Percentiles rank a stretch among this genome's conserved stretches.
Conservation (phyloP, 108 stramenopile genomes). For the Skeletonema menzelii region DNA sequence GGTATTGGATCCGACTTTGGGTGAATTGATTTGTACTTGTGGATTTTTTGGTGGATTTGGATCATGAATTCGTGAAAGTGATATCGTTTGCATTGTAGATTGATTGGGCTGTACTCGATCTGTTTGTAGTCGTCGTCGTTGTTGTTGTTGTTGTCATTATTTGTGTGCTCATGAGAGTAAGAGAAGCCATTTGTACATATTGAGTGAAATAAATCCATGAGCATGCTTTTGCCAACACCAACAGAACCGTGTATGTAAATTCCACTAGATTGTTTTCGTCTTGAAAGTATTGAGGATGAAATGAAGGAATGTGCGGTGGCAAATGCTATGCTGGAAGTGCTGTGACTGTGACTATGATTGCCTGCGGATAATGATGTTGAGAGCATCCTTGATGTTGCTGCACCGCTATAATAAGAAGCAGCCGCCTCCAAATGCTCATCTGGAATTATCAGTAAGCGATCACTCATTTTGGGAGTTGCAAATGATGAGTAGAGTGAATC, state of each 20-base stretch:
- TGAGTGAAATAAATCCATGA: conserved; percentile 12
- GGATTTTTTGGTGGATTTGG: conserved; percentile 45
- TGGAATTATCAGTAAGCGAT: background rate
- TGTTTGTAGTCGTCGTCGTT: background rate
- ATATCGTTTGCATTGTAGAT: conserved; percentile 2
- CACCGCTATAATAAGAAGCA: background rate
- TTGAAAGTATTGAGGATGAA: background rate
- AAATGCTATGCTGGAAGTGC: background rate
- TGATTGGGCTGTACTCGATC: background rate
- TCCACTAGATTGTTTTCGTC: background rate
- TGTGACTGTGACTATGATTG: background rate
- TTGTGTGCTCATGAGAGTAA: background rate
- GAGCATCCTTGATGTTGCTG: background rate
- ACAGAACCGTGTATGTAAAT: conserved; percentile 23
- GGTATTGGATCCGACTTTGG: conserved; percentile 25
- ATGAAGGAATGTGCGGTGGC: background rate
- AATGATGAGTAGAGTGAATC: background rate
- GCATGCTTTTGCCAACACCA: conserved; percentile 14
- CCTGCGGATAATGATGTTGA: background rate
- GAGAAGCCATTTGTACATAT: conserved; percentile 6
- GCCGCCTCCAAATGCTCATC: background rate
- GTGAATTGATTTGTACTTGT: conserved; percentile 6
- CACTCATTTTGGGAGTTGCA: background rate
- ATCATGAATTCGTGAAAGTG: conserved; percentile 62
- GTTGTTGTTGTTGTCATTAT: background rate